Base-by-base conservation (phyloP, 2,329 filamentous ascomycete genomes). In the Aciculosporium take region DNA sequence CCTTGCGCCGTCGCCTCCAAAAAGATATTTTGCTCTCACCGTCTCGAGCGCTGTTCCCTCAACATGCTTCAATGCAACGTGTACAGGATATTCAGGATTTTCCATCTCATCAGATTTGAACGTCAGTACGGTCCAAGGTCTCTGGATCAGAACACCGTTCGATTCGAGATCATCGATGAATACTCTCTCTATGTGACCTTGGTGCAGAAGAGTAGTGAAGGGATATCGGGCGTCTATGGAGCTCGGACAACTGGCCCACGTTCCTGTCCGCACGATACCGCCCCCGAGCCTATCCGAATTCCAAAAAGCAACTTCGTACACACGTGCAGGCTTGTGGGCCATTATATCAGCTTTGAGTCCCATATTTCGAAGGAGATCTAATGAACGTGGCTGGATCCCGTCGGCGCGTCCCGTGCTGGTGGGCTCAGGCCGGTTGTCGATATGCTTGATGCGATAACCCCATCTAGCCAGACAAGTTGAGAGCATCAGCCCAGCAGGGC, bases 371-470 rank as follows among this genome's bases (percentile, higher is more conserved):
- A 94, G 69, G 13, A 94, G 73, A 52, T 94, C 87, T 20, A 93
- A 69, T 0, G 87, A 93, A 30, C 88, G 79, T 29, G 87, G 87
- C 64, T 94, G 87, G 44, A 95, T 93, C 47, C 86, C 87, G 62
- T 94, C 87, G 42, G 87, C 88, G 48, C 87, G 83, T 40, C 87
- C 87, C 17, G 86, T 94, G 2, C 76, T 56, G 10, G 87, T 94
- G 13, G 87, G 87, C 54, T 89, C 83, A 2, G 85, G 70, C 45
- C 87, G 74, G 63, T 93, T 94, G 64, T 94, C 88, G 56, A 94
- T 86, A 63, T 94, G 86, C 68, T 89, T 94, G 61, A 95, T 85
- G 60, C 78, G 86, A 69, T 94, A 95, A 17, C 88, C 88, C 85
- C 87, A 94, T 66, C 87, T 73, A 46, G 85, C 84, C 46, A 95